phyloP scores from a whole-genome alignment of 2,329 filamentous ascomycete species.

The Chlorencoelia australis region DNA sequence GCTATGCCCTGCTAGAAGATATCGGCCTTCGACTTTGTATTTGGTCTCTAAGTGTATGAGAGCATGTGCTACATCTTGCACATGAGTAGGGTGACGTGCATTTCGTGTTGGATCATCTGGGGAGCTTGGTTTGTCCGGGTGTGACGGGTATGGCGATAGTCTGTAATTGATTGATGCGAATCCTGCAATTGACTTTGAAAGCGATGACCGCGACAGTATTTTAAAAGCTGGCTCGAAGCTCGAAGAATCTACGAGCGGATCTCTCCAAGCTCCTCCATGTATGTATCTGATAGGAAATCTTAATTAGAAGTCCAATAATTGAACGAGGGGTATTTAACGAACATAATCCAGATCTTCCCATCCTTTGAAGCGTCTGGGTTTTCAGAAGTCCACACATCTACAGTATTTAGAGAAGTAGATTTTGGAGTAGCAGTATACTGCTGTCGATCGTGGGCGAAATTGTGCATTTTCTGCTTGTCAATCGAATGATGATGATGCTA shows the following conservation, averaged over 20 bases:
- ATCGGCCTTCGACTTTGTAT: constrained; percentile 35
- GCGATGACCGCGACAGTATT: constrained; percentile 27
- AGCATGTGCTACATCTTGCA: constrained; percentile 44
- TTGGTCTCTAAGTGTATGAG: constrained; percentile 39
- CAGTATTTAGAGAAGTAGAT: not conserved
- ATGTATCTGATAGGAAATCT: no score
- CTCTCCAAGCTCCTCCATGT: constrained; percentile 55
- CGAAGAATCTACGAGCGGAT: constrained; percentile 39
- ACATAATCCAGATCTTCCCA: not conserved
- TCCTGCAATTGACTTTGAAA: constrained; percentile 38
- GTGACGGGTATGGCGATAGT: constrained; percentile 46
- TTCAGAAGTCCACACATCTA: not conserved
- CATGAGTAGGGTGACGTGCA: constrained; percentile 50
- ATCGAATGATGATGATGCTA: not conserved
- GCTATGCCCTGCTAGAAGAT: constrained; percentile 51
- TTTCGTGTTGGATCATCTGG: constrained; percentile 25
- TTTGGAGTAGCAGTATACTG: not conserved
- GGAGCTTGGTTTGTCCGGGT: constrained; percentile 28
- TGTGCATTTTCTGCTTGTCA: no score
- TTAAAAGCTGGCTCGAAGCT: constrained; percentile 37
- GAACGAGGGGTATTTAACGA: no score
- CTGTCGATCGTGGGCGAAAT: not conserved
- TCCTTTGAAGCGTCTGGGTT: not conserved
- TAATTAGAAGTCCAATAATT: no score
- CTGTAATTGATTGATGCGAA: constrained; percentile 58